These are phyloP conservation scores for Streptanthus diversifolius DNA, from an alignment of 345 rosid species.

Conservation along the genomic window DNA sequence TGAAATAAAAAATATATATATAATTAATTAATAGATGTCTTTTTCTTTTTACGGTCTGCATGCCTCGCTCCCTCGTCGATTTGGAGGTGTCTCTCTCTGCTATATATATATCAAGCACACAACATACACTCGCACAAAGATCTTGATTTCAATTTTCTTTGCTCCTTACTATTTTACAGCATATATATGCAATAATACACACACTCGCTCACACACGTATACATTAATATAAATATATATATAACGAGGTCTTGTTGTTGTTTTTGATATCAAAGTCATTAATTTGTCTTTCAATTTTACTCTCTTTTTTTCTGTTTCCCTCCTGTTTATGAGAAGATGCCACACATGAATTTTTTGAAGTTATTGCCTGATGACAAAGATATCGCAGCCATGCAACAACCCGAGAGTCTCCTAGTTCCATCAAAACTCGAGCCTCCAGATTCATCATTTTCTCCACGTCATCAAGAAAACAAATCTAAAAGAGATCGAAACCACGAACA, in stretches of 20 bases:
- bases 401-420: constrained; percentile 34
- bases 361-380: constrained; percentile 44
- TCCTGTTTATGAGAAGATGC: constrained; percentile 31
- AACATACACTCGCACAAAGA: constrained; percentile 6
- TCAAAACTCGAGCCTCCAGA: constrained; percentile 24
- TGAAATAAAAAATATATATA: background rate
- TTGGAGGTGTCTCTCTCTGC: background rate
- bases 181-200: background rate
- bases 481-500: background rate
- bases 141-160: background rate
- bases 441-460: constrained; percentile 16
- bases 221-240: background rate
- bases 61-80: background rate
- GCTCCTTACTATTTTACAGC: background rate
- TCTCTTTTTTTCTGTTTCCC: constrained; percentile 22
- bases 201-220: background rate
- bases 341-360: constrained; percentile 38
- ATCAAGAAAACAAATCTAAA: background rate
- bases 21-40: background rate
- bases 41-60: constrained; percentile 24
- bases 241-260: background rate
- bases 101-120: constrained; percentile 16
- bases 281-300: background rate
- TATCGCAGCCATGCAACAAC: constrained; percentile 42
- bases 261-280: constrained; percentile 6